Evolutionary conservation across 2,329 filamentous ascomycete genomes (phyloP), one percentile per base, ranked within the genome.

Genomic region (Talaromyces rugulosus): DNA sequence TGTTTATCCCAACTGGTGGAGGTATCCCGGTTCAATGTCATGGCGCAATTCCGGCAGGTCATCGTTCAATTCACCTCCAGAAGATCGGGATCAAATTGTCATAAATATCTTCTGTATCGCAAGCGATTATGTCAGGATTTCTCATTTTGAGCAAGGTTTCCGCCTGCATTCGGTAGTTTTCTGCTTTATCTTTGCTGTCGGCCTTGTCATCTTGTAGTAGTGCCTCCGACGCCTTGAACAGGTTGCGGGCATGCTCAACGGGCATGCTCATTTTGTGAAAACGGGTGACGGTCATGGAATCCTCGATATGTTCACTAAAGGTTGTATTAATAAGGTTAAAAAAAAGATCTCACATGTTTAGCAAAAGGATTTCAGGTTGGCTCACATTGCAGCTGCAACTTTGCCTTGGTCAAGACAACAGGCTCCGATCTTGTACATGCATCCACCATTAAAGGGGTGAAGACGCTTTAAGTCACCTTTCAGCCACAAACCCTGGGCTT

Each of bases 351-450:
- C 14, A 18, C 5, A 44, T 44, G 14, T n/a, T 18, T 44, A n/a
- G 14, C 14, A n/a, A 44, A 44, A 44, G 42, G 18, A 44, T n/a
- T 44, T 44, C 2, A 18, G 11, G 7, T 44, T 44, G 18, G 14
- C 42, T 44, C 18, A 44, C 42, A 44, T 44, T 44, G 42, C 42
- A 44, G 14, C 3, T 44, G 23, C 7, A 23, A 36, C 23, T 40
- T 56, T 56, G 31, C 53, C 53, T 36, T 56, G 53, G 5, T 56
- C 31, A 33, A 56, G n/a, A 36, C 53, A 56, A 18, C 53, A 56
- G 28, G 14, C 31, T 27, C 53, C 53, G 5, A 56, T 56, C 27
- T 40, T 56, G 23, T 56, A 56, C 53, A 40, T 56, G 34, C 53
- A 56, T 18, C 31, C 53, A 18, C 53, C 53, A 56, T 34, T 27